Percentiles rank a stretch among this genome's conserved stretches.
Evolutionary conservation across 2,329 filamentous ascomycete genomes (phyloP).

Genomic region (Phoma sp.): DNA sequence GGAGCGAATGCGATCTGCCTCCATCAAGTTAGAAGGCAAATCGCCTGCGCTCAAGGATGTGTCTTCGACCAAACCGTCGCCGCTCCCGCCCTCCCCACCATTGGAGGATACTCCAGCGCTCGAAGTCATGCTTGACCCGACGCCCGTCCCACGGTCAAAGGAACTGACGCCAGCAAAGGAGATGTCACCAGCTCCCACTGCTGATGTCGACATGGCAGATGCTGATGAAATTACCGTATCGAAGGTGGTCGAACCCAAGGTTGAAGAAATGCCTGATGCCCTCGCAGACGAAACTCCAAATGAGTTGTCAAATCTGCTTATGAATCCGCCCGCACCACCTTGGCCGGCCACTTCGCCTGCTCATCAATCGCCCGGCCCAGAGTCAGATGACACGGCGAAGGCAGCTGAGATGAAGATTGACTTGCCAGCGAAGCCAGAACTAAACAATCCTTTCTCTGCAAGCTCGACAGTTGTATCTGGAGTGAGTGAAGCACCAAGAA

Average conservation of each 20-base stretch:
- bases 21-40: slow-evolving; percentile 41
- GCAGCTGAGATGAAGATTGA: slow-evolving; percentile 35
- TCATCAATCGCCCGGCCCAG: slow-evolving; percentile 20
- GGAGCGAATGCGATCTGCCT: slow-evolving; percentile 45
- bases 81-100: slow-evolving; percentile 32
- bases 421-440: slow-evolving; percentile 37
- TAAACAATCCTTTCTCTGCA: slow-evolving; percentile 25
- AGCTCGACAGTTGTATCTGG: slow-evolving; percentile 32
- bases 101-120: slow-evolving; percentile 33
- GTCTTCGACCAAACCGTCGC: slow-evolving; percentile 40
- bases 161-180: slow-evolving; percentile 36
- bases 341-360: slow-evolving; percentile 30
- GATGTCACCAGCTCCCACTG: slow-evolving; percentile 20
- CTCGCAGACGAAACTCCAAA: slow-evolving; percentile 22
- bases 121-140: slow-evolving; percentile 33
- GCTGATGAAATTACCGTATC: slow-evolving; percentile 9
- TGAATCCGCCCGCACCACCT: slow-evolving; percentile 44
- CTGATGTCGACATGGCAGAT: slow-evolving; percentile 28
- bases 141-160: slow-evolving; percentile 24
- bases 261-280: slow-evolving; percentile 40
- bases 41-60: slow-evolving; percentile 44
- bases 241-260: slow-evolving; percentile 43
- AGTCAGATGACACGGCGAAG: slow-evolving; percentile 19
- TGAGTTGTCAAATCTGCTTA: slow-evolving; percentile 36
- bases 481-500: slow-evolving; percentile 27